Conservation (phyloP, 371 early-diverging fungal species). For the Thermomucor indicae-seudaticae region DNA sequence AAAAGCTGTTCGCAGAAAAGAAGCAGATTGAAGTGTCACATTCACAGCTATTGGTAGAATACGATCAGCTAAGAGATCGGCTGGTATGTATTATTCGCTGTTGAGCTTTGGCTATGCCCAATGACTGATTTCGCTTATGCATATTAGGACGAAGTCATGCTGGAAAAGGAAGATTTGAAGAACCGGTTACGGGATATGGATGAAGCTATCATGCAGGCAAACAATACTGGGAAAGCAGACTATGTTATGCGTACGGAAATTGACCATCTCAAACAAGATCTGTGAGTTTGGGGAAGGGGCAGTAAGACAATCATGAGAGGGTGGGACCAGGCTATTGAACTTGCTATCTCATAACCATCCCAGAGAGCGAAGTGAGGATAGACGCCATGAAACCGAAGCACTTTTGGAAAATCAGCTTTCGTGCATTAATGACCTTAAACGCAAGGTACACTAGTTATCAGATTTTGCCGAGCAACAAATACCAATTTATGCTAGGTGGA, state of each 20-base stretch:
- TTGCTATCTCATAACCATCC: not conserved
- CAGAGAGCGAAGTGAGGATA: conserved; percentile 73
- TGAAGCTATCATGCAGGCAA: conserved; percentile 57
- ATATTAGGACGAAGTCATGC: conserved; percentile 56
- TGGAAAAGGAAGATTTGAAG: conserved; percentile 63
- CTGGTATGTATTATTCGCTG: conserved; percentile 41
- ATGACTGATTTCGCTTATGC: not conserved
- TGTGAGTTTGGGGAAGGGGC: conserved; percentile 47
- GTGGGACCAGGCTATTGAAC: not conserved
- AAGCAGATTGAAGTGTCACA: conserved; percentile 56
- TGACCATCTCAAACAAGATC: conserved; percentile 78
- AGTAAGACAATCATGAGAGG: not conserved
- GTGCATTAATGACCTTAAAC: conserved; percentile 62
- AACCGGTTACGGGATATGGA: conserved; percentile 71
- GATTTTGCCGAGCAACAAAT: not conserved
- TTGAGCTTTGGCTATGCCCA: not conserved
- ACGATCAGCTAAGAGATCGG: conserved; percentile 47
- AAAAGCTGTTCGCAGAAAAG: conserved; percentile 42
- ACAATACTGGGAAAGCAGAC: conserved; percentile 78
- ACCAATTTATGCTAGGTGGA: conserved; percentile 38
- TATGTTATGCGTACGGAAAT: conserved; percentile 86
- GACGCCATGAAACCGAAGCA: conserved; percentile 69
- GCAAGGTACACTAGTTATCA: conserved; percentile 47
- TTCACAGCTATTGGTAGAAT: conserved; percentile 46
- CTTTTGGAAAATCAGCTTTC: conserved; percentile 55